Evolutionary conservation across 371 early-diverging fungal species (phyloP).

Genomic region (Basidiobolus heterosporus): DNA sequence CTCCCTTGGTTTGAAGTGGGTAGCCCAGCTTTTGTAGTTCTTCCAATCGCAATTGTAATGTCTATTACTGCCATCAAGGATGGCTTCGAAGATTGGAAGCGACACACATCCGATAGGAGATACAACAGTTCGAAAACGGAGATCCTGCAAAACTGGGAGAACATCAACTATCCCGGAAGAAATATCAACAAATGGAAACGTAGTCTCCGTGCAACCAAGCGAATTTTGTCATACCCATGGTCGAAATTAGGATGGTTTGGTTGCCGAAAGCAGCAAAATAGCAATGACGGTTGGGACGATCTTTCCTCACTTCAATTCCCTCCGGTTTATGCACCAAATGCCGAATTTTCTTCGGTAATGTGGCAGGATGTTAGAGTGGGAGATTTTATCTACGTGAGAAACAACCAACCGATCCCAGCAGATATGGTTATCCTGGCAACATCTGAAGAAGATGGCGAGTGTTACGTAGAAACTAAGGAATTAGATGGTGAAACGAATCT

Average conservation of each 20-base stretch:
- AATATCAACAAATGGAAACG: too few relatives aligned
- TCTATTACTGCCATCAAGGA: slow-evolving; percentile 85
- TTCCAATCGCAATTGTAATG: slow-evolving; percentile 81
- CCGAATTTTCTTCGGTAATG: slow-evolving; percentile 16
- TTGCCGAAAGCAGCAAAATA: too few relatives aligned
- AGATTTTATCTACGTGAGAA: slow-evolving; percentile 68
- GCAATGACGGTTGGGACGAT: too few relatives aligned
- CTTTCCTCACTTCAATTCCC: too few relatives aligned
- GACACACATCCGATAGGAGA: slow-evolving; percentile 74
- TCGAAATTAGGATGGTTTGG: too few relatives aligned
- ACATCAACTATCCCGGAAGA: slow-evolving; percentile 32
- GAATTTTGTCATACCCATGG: too few relatives aligned
- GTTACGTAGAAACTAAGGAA: slow-evolving; percentile 86
- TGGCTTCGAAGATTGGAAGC: slow-evolving; percentile 87
- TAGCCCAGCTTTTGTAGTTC: slow-evolving; percentile 50
- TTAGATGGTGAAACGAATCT: slow-evolving; percentile 94
- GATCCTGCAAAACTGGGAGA: slow-evolving; percentile 52
- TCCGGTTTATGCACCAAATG: neutral
- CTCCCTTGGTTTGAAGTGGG: slow-evolving; percentile 64
- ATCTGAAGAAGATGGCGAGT: slow-evolving; percentile 48
- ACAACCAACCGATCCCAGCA: slow-evolving; percentile 79
- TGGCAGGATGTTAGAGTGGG: slow-evolving; percentile 78
- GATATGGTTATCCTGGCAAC: slow-evolving; percentile 72
- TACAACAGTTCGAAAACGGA: slow-evolving; percentile 65
- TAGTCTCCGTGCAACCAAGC: too few relatives aligned